Base-by-base conservation (phyloP, 2,329 filamentous ascomycete genomes). In the Pyricularia grisea region DNA sequence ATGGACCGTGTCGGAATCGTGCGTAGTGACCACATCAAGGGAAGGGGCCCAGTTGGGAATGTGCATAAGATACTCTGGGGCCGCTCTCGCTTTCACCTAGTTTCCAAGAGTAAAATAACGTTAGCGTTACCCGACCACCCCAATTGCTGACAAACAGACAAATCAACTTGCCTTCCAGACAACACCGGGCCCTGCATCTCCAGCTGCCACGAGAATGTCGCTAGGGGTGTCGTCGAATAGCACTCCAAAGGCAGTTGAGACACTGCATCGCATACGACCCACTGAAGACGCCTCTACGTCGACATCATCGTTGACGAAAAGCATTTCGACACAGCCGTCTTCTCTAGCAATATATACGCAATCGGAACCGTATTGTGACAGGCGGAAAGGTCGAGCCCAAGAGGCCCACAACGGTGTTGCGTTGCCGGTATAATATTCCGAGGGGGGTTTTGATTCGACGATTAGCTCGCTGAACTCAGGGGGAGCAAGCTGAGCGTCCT, bases 281-380 rank as follows among this genome's bases (percentile, higher is more conserved):
- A 63, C 60, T 28, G 60, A 28, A 27, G 60, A 28, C 25, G 60
- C 25, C 84, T 81, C 60, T 83, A 82, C 67, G 84, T 82, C 68
- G 89, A 77, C 72, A 86, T 81, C 81, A 6, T 84, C 83, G 63
- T 87, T 85, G 70, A 92, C 87, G 72, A 93, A 89, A 4, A 94
- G 79, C 72, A 90, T 92, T 68, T 89, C 86, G 11, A 97, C 84
- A 66, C 89, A 82, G 3, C 95, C 95, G 75, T 98, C 94, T 79
- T 98, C 94, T 68, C 94, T 88, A 12, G 91, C 92, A 20, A 99
- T 81, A 75, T 95, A 97, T 66, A 98, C 88, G 70, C 90, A 88
- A 75, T 98, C 95, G 50, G 89, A 88, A 23, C 81, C 84, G 68
- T 90, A 90, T 14, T 81, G 79, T 70, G 84, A 84, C 28, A 88